Percentiles rank a stretch among this genome's conserved stretches.
Evolutionary conservation across 768 basidiomycete species (phyloP).

Genomic region (Pleurotus sapidus): DNA sequence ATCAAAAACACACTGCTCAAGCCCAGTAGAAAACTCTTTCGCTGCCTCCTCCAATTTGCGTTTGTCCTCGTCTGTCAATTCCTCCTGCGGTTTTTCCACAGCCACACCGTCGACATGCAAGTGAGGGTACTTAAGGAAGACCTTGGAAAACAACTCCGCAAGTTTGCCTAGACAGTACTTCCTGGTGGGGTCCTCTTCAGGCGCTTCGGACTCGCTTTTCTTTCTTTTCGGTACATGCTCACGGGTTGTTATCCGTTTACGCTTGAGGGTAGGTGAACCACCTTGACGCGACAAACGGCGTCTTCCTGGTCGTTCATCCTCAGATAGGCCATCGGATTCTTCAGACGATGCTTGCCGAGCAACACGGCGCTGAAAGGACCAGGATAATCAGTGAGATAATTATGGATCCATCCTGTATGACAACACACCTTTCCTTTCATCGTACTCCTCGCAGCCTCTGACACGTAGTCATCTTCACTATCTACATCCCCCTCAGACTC

Average conservation of each 20-base stretch:
- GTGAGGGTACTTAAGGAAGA: conserved; percentile 72
- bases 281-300: background rate
- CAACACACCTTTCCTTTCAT: conserved; percentile 25
- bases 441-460: conserved; percentile 35
- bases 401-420: background rate
- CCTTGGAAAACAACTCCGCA: conserved; percentile 64
- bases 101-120: conserved; percentile 27
- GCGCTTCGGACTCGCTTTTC: conserved; percentile 36
- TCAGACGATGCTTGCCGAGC: conserved; percentile 40
- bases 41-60: conserved; percentile 52
- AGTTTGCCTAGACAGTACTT: conserved; percentile 81
- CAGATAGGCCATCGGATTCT: conserved; percentile 1
- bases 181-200: conserved; percentile 68
- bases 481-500: conserved; percentile 48
- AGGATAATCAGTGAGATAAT: background rate
- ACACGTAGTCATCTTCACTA: conserved; percentile 73
- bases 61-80: conserved; percentile 61
- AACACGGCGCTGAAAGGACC: conserved; percentile 34
- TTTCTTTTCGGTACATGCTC: conserved; percentile 46
- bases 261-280: conserved; percentile 35
- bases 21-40: conserved; percentile 61
- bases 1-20: conserved; percentile 77
- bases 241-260: conserved; percentile 44
- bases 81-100: conserved; percentile 45
- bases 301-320: conserved; percentile 18